Conservation (phyloP, 495 filamentous ascomycete species). For the Xylaria venustula region DNA sequence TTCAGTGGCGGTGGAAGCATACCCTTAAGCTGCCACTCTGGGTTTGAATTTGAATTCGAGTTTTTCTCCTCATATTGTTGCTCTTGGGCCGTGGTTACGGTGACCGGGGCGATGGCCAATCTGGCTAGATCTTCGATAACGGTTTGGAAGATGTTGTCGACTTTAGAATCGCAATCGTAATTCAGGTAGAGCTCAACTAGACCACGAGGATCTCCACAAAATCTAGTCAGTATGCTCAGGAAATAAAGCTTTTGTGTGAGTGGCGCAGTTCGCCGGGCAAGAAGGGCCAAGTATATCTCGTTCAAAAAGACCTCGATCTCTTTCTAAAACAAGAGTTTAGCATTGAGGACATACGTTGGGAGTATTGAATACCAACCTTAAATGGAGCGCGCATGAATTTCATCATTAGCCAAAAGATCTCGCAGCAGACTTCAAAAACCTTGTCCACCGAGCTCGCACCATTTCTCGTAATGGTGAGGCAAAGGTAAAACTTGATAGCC, state of each 20-base stretch:
- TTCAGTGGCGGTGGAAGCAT: slow-evolving; percentile 83
- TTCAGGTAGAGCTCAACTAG: slow-evolving; percentile 97
- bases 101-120: slow-evolving; percentile 70
- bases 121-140: slow-evolving; percentile 90
- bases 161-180: slow-evolving; percentile 92
- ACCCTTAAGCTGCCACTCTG: slow-evolving; percentile 82
- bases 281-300: slow-evolving; percentile 92
- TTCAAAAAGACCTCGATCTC: slow-evolving; percentile 98
- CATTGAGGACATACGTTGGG: neutral
- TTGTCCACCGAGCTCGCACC: slow-evolving; percentile 85
- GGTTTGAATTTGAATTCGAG: slow-evolving; percentile 55
- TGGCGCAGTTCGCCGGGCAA: slow-evolving; percentile 84
- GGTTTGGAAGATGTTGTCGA: slow-evolving; percentile 97
- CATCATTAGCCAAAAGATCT: slow-evolving; percentile 97
- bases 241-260: slow-evolving; percentile 90
- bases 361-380: slow-evolving; percentile 63
- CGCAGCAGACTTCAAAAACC: slow-evolving; percentile 94
- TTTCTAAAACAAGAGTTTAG: slow-evolving; percentile 57
- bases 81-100: slow-evolving; percentile 73
- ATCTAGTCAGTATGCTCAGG: slow-evolving; percentile 76
- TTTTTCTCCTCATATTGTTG: slow-evolving; percentile 75
- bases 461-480: slow-evolving; percentile 89
- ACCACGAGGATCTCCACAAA: slow-evolving; percentile 81
- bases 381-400: slow-evolving; percentile 90
- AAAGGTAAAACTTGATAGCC: slow-evolving; percentile 93